Evolutionary conservation across 108 stramenopile species (phyloP).

Genomic region (Cyclostephanos tholiformis): DNA sequence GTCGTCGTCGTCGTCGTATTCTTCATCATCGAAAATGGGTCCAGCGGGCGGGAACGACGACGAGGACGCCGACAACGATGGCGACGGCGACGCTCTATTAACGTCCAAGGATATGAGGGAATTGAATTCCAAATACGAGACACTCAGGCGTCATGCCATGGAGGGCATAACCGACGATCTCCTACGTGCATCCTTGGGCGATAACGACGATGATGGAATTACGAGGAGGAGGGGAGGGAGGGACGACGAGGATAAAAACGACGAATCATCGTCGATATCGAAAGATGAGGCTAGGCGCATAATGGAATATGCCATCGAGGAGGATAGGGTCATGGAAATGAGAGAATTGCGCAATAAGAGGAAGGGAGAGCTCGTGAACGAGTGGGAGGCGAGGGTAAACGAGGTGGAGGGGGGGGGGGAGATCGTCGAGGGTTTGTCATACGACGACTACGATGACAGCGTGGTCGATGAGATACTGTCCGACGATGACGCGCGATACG

Average conservation of each 20-base stretch:
- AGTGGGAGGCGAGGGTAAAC: not conserved
- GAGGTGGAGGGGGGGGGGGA: not conserved
- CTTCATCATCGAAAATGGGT: not conserved
- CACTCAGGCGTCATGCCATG: not conserved
- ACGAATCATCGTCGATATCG: not conserved
- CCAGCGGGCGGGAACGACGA: not conserved
- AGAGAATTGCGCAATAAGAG: not conserved
- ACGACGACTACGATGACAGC: not conserved
- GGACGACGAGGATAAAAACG: not conserved
- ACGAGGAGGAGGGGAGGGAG: not conserved
- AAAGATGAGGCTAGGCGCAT: constrained; percentile 11
- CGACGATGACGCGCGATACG: not conserved
- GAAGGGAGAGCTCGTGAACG: constrained; percentile 2
- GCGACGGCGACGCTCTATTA: too few species aligned
- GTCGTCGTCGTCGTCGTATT: not conserved
- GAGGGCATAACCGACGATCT: not conserved
- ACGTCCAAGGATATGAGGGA: too few species aligned
- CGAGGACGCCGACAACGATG: not conserved
- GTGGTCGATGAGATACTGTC: not conserved
- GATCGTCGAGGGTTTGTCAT: not conserved
- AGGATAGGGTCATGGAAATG: constrained; percentile 11
- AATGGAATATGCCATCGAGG: constrained; percentile 21
- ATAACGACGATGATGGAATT: not conserved
- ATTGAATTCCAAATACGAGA: constrained; percentile 7
- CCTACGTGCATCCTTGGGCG: not conserved